phyloP scores from a whole-genome alignment of 192 early-diverging fungal species.

The Linderina pennispora region DNA sequence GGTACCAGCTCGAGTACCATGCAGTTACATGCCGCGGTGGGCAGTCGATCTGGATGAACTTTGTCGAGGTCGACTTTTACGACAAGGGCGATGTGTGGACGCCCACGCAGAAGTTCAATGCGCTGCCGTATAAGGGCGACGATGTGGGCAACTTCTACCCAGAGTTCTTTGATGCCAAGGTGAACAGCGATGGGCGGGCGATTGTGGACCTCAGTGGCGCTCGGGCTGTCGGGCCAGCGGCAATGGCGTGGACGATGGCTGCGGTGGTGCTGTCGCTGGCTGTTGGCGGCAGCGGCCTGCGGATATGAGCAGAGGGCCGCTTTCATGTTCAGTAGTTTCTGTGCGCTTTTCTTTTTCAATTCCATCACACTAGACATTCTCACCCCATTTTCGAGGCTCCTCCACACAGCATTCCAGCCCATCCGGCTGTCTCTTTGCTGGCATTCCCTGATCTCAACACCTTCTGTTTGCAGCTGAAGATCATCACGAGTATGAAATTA shows the following conservation, averaged over 20 bases:
- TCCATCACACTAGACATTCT: too few species aligned
- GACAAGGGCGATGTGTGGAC: conserved; percentile 39
- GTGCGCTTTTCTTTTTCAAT: background rate
- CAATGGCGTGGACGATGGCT: too few species aligned
- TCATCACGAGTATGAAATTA: too few species aligned
- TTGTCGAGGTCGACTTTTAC: conserved; percentile 47
- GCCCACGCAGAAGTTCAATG: conserved; percentile 32
- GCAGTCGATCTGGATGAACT: conserved; percentile 47
- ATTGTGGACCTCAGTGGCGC: background rate
- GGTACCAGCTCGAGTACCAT: conserved; percentile 37
- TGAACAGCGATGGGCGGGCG: background rate
- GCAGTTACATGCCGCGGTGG: conserved; percentile 31
- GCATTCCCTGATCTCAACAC: too few species aligned
- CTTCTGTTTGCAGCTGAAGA: too few species aligned
- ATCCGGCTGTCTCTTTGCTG: too few species aligned
- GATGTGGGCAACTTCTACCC: conserved; percentile 28
- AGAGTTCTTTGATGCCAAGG: conserved; percentile 25
- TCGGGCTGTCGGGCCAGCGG: background rate
- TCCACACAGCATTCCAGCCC: too few species aligned
- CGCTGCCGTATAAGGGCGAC: conserved; percentile 25
- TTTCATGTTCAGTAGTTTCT: background rate
- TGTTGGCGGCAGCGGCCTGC: background rate
- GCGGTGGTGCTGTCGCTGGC: background rate
- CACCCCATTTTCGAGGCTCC: too few species aligned
- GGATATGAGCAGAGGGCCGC: background rate